phyloP scores from a whole-genome alignment of 192 early-diverging fungal genomes.

The Coemansia sp. region DNA sequence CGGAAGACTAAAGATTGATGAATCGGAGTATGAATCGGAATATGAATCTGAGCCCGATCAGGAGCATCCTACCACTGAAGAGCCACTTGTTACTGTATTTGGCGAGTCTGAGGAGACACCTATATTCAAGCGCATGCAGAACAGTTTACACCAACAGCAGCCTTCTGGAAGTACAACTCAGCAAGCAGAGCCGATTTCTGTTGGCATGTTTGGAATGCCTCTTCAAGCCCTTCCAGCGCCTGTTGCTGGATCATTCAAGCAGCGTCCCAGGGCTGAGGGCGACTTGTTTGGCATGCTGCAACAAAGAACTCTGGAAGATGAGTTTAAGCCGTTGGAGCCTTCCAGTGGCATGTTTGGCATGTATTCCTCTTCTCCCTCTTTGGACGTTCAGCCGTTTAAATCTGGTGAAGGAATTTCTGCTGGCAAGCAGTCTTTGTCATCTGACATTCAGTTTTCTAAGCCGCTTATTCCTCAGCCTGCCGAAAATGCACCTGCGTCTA shows the following conservation, averaged over 20 bases:
- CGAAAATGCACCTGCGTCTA: no score
- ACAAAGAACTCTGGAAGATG: not conserved
- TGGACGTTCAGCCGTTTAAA: no score
- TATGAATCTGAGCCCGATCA: slow-evolving; percentile 3
- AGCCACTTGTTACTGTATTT: not conserved
- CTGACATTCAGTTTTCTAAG: no score
- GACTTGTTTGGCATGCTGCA: not conserved
- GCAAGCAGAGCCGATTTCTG: not conserved
- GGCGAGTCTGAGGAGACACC: not conserved
- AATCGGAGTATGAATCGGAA: slow-evolving; percentile 11
- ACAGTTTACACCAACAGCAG: no score
- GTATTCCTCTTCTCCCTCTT: not conserved
- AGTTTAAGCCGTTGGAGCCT: not conserved
- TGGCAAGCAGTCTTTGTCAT: no score
- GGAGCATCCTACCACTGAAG: not conserved
- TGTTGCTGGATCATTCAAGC: not conserved
- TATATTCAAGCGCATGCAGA: not conserved
- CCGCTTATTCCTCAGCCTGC: no score
- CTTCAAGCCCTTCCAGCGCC: no score
- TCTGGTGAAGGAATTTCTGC: no score
- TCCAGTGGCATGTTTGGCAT: not conserved
- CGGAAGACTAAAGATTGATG: slow-evolving; percentile 39
- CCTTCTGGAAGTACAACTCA: not conserved
- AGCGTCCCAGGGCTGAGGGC: not conserved
- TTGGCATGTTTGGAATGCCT: no score